Evolutionary conservation across 2,329 filamentous ascomycete genomes (phyloP), one percentile per base, ranked within the genome.

Genomic region (Colletotrichum endophyticum): DNA sequence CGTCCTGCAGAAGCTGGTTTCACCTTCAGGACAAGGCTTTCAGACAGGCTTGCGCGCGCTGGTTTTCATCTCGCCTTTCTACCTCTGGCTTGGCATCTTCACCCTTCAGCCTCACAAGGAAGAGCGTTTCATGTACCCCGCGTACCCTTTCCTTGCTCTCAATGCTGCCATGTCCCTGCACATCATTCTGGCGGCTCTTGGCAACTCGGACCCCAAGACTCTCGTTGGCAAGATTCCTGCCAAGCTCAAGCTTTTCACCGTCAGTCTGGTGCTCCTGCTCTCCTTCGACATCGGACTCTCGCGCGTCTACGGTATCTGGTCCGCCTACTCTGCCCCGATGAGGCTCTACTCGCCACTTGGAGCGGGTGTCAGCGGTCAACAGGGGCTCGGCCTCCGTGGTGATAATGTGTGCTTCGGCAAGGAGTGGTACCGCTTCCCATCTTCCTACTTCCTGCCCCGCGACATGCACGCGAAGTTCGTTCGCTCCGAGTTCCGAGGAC

Each of bases 391-490:
- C 3, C 84, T 86, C 0, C 83, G 87, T 3, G 94, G 93, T 19
- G 94, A 95, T 78, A 92, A 89, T 22, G 92, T 99, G 4, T 99
- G 97, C 84, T 91, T 98, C 53, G 96, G 95, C 32, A 99, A 99
- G 83, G 97, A 99, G 83, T 99, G 97, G 97, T 98, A 99, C 84
- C 95, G 97, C 44, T 99, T 98, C 83, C 96, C 97, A 2, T 96
- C 95, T 1, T 98, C 96, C 1, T 99, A 96, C 87, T 96, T 97
- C 83, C 88, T 99, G 5, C 96, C 97, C 1, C 88, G 93, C n/a
- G 91, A 92, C 66, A 95, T 97, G 88, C 93, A 92, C 78, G 94
- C 95, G 80, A 98, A 97, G 80, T 99, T 98, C 81, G 88, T 99
- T 80, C 95, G 94, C 79, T 98, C 95, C 80, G 95, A 97, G 79